Evolutionary conservation across 441 rosid genomes (phyloP), one percentile per base, ranked within the genome.

Genomic region (Breynia disticha): DNA sequence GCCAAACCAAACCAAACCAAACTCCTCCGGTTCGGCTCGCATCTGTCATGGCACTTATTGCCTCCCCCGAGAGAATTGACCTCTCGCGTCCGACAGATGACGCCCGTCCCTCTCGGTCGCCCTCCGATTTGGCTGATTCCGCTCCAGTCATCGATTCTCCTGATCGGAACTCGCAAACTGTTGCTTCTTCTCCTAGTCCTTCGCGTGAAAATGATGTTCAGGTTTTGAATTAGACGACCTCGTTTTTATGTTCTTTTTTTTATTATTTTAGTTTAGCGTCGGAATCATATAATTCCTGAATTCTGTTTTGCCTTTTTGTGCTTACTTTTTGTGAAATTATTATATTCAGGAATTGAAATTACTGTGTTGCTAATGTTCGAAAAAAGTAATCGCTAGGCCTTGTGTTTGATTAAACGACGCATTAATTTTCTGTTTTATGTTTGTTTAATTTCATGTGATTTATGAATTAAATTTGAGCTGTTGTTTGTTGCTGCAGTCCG

Each of bases 191-290:
- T 20, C 76, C 80, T 1, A 76, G 45, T 63, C 77, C 82, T 49
- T 72, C 51, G 53, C 64, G 67, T 55, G 85, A 77, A 52, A 58
- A 50, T 43, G 95, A 83, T 37, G 52, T 56, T 72, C 90, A 78
- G 90, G 95, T 85, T 52, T 35, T 17, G 11, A 22, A 11, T 16
- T 48, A 16, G 16, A n/a, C 18, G 11, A n/a, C 7, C 37, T 16
- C 15, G 42, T 18, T 16, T 13, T 21, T 10, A 43, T 18, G 37
- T 22, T 13, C 11, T 45, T 44, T 20, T 28, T 15, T 10, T 43
- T 47, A 1, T 38, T 13, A 49, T 0, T 35, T 55, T 46, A 17
- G 42, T 13, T 19, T 9, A 11, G 19, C 16, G n/a, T n/a, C n/a
- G n/a, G n/a, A n/a, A n/a, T n/a, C n/a, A n/a, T n/a, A n/a, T n/a